Evolutionary conservation across 2,329 filamentous ascomycete species (phyloP).

Genomic region (Endothia cerciana): DNA sequence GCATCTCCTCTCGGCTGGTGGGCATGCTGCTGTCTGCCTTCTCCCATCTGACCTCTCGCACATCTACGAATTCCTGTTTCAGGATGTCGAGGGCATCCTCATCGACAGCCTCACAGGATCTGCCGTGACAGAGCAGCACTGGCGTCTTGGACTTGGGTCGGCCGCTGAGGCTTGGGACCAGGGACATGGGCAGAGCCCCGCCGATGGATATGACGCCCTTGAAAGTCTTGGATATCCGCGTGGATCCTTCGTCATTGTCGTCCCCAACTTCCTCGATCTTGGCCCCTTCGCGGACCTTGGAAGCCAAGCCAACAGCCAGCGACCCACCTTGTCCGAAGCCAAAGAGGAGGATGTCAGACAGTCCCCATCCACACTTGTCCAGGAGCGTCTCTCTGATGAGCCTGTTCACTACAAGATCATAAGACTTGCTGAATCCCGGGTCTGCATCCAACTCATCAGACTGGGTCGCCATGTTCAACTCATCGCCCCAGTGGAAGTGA

Average conservation of each 20-base stretch:
- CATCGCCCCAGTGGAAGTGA: slow-evolving; percentile 70
- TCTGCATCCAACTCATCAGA: slow-evolving; percentile 63
- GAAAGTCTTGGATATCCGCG: slow-evolving; percentile 35
- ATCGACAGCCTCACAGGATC: slow-evolving; percentile 51
- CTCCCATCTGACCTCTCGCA: slow-evolving; percentile 71
- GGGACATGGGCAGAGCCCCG: slow-evolving; percentile 57
- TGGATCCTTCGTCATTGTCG: slow-evolving; percentile 26
- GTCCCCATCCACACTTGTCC: slow-evolving; percentile 60
- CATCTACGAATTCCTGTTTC: slow-evolving; percentile 67
- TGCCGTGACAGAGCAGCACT: slow-evolving; percentile 63
- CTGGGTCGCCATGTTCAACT: slow-evolving; percentile 56
- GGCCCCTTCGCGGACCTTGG: slow-evolving; percentile 43
- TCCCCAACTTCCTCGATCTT: slow-evolving; percentile 29
- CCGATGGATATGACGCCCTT: slow-evolving; percentile 57
- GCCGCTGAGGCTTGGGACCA: slow-evolving; percentile 50
- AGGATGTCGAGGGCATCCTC: slow-evolving; percentile 66
- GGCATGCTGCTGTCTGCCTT: slow-evolving; percentile 81
- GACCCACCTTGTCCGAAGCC: slow-evolving; percentile 72
- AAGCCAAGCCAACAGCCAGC: slow-evolving; percentile 60
- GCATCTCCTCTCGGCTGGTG: slow-evolving; percentile 79
- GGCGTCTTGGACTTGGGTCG: slow-evolving; percentile 64
- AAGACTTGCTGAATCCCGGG: slow-evolving; percentile 60
- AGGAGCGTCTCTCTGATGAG: slow-evolving; percentile 58
- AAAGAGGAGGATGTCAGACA: slow-evolving; percentile 64
- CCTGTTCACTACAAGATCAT: slow-evolving; percentile 49